These are phyloP conservation scores for Musa acuminata DNA, from an alignment of 176 grass and related monocot genomes.

Conservation along the genomic window DNA sequence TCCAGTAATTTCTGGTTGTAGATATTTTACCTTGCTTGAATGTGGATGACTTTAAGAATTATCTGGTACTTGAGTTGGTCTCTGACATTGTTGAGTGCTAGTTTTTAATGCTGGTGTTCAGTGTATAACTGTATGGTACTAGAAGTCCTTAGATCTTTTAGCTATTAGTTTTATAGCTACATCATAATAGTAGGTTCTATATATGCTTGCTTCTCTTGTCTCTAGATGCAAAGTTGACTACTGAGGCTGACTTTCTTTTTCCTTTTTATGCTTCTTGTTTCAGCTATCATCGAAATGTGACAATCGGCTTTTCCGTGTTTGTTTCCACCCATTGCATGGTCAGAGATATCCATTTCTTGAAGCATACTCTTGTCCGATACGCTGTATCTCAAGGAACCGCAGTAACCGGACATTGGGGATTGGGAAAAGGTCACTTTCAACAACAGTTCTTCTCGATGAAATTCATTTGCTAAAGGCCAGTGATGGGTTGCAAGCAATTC, in stretches of 20 bases:
- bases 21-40: too few relatives aligned
- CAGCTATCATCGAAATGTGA: slow-evolving; percentile 97
- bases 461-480: slow-evolving; percentile 25
- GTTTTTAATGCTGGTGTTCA: neutral
- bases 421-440: slow-evolving; percentile 36
- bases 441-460: slow-evolving; percentile 26
- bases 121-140: neutral
- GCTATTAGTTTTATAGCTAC: neutral
- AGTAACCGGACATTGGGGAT: slow-evolving; percentile 23
- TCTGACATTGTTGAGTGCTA: neutral
- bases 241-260: neutral
- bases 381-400: slow-evolving; percentile 81
- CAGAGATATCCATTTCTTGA: slow-evolving; percentile 80
- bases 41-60: too few relatives aligned
- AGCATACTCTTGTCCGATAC: slow-evolving; percentile 71
- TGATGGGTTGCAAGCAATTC: slow-evolving; percentile 27
- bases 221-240: neutral
- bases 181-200: neutral
- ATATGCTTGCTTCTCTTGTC: neutral
- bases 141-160: neutral
- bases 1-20: neutral
- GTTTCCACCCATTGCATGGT: slow-evolving; percentile 42
- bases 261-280: slow-evolving; percentile 8
- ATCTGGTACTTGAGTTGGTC: too few relatives aligned
- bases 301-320: slow-evolving; percentile 86